Percentiles rank a stretch among this genome's conserved stretches.
Evolutionary conservation across 257 asterid genomes (phyloP).

Genomic region (Verbascum thapsus): DNA sequence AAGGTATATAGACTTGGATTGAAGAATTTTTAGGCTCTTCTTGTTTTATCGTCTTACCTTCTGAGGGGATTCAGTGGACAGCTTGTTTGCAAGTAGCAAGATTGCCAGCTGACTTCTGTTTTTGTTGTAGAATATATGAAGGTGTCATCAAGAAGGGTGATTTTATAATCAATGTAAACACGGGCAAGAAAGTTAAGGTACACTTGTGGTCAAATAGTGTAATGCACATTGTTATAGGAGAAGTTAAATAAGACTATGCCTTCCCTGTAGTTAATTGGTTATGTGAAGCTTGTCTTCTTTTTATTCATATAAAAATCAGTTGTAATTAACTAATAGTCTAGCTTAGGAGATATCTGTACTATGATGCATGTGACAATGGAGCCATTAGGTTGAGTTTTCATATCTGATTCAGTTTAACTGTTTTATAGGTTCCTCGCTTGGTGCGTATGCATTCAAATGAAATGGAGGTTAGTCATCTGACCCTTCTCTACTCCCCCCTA

Average conservation of each 20-base stretch:
- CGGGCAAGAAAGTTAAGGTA: conserved; percentile 96
- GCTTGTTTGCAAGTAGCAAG: conserved; percentile 3
- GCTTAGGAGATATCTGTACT: conserved; percentile 4
- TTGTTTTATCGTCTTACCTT: conserved; percentile 12
- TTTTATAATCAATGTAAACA: conserved; percentile 76
- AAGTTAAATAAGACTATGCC: conserved; percentile 13
- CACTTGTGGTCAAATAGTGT: conserved; percentile 25
- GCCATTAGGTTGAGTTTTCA: conserved; percentile 7
- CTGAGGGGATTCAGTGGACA: conserved; percentile 8
- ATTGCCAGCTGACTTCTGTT: conserved; percentile 15
- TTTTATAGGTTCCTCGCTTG: conserved; percentile 88
- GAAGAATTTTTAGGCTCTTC: background rate
- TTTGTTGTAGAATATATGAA: conserved; percentile 78
- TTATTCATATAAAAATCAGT: background rate
- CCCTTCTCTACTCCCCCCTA: background rate
- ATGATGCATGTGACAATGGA: conserved; percentile 18
- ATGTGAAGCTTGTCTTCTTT: background rate
- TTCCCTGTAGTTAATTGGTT: conserved; percentile 13
- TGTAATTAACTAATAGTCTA: background rate
- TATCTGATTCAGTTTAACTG: conserved; percentile 27
- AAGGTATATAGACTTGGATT: conserved; percentile 52
- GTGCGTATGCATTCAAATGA: conserved; percentile 98
- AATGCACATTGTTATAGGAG: conserved; percentile 1
- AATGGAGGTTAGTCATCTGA: conserved; percentile 79
- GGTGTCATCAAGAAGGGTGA: conserved; percentile 96